phyloP scores from a whole-genome alignment of 1,284 basidiomycete genomes.

The Cryptococcus floricola region DNA sequence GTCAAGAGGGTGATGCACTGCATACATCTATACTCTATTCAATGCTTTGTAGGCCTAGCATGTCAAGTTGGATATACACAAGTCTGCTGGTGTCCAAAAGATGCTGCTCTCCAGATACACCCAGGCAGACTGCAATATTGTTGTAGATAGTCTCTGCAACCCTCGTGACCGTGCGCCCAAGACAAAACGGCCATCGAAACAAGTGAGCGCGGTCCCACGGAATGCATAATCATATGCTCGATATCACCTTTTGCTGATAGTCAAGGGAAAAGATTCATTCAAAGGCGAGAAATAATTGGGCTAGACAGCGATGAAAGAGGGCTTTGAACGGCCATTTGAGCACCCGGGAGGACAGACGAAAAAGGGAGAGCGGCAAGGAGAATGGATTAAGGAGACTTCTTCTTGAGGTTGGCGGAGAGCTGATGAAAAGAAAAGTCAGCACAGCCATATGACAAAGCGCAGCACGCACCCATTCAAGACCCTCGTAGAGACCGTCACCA shows the following conservation, averaged over 20 bases:
- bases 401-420: conserved; percentile 53
- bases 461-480: conserved; percentile 75
- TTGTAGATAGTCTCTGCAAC: too few species aligned
- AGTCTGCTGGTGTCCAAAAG: too few species aligned
- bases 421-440: conserved; percentile 8
- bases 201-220: too few species aligned
- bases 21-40: neutral
- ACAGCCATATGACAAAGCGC: neutral
- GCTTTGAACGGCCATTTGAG: neutral
- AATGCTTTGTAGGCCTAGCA: neutral
- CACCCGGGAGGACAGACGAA: neutral
- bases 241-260: neutral
- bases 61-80: neutral
- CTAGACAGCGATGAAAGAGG: neutral
- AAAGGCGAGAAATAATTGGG: neutral
- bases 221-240: too few species aligned
- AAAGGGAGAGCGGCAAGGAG: conserved; percentile 1
- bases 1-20: neutral
- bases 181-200: too few species aligned
- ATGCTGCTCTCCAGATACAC: too few species aligned
- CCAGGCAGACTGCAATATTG: too few species aligned
- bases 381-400: conserved; percentile 20
- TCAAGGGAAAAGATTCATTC: neutral
- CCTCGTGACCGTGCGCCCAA: too few species aligned
- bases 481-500: conserved; percentile 98